Conservation (phyloP, 2,329 filamentous ascomycete species). For the Diaporthe vexans region DNA sequence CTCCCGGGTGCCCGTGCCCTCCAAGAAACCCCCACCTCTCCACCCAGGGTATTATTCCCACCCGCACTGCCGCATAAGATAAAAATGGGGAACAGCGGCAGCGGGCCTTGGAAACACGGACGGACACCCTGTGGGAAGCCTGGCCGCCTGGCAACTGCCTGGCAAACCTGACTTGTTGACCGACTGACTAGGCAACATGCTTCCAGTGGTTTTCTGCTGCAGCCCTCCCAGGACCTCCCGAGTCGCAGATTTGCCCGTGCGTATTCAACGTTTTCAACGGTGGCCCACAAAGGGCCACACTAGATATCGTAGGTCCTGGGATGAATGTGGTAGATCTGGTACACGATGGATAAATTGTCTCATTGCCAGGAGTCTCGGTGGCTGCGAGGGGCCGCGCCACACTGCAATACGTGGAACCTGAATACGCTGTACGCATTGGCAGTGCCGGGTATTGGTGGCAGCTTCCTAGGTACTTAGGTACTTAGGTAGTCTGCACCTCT, state of each 20-base stretch:
- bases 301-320: neutral
- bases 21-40: neutral
- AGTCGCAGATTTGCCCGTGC: conserved; percentile 12
- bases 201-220: neutral
- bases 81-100: conserved; percentile 22
- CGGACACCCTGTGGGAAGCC: neutral
- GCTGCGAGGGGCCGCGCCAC: conserved; percentile 1
- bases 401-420: neutral
- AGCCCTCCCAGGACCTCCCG: conserved; percentile 10
- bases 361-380: neutral
- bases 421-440: neutral
- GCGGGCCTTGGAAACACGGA: conserved; percentile 8
- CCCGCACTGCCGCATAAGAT: conserved; percentile 5
- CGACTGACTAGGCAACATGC: neutral
- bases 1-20: conserved; percentile 18
- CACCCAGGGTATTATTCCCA: neutral
- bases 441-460: neutral
- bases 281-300: neutral
- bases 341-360: neutral
- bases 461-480: too few relatives aligned
- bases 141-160: neutral
- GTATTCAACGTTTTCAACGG: conserved; percentile 13
- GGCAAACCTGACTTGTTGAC: neutral
- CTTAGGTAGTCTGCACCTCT: too few relatives aligned
- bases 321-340: conserved; percentile 4